A percentile compares a stretch with the other conserved stretches of the same genome.
phyloP scores from a whole-genome alignment of 2,329 filamentous ascomycete species.

The Fusarium oligoseptatum region DNA sequence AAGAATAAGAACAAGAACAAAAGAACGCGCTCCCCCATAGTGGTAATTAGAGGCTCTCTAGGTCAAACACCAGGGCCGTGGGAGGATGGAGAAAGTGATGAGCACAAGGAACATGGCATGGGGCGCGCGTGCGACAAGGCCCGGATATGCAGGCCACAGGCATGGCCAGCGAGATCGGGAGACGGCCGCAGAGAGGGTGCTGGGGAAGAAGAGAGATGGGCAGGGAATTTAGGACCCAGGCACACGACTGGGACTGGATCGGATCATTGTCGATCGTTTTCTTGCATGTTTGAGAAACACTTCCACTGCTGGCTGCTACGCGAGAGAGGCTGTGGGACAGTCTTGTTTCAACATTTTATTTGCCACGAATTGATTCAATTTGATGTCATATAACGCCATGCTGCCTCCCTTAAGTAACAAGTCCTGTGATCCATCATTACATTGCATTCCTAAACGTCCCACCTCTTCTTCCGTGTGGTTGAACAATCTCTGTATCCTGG shows the following conservation, averaged over 20 bases:
- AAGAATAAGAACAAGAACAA: neutral
- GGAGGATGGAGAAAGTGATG: neutral
- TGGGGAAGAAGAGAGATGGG: neutral
- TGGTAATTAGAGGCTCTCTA: slow-evolving; percentile 16
- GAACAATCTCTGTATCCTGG: neutral
- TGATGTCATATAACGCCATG: slow-evolving; percentile 28
- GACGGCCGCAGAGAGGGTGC: neutral
- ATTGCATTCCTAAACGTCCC: slow-evolving; percentile 22
- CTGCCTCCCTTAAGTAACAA: slow-evolving; percentile 10
- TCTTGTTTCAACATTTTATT: neutral
- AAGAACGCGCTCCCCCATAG: slow-evolving; percentile 3
- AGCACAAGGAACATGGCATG: neutral
- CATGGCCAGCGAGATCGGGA: neutral
- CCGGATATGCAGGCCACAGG: neutral
- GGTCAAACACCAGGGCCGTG: neutral
- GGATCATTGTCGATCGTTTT: neutral
- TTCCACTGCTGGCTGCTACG: too few relatives aligned
- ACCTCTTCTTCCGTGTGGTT: neutral
- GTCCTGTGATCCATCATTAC: slow-evolving; percentile 4
- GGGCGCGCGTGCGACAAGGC: neutral
- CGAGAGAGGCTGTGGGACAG: neutral
- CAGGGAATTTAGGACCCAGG: neutral
- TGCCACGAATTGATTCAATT: neutral
- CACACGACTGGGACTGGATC: neutral
- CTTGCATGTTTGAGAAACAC: neutral